These are phyloP conservation scores for Sextonia rubra DNA, from an alignment of 164 flowering plant species.

Conservation along the genomic window DNA sequence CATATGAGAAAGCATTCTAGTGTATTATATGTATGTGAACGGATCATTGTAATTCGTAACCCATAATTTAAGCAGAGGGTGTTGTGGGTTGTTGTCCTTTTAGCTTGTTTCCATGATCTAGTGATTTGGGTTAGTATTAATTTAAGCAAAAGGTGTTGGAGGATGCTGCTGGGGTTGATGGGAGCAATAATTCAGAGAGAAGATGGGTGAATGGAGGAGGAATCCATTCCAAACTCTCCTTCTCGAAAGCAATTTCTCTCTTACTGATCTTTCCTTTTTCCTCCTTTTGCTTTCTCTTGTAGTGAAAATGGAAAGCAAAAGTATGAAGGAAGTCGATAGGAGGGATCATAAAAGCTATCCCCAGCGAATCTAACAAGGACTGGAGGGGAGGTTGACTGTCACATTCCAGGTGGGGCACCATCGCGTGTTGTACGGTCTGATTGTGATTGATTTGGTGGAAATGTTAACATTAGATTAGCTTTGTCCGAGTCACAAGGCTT, in stretches of 20 bases:
- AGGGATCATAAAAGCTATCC: background rate
- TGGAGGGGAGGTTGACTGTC: background rate
- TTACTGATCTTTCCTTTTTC: background rate
- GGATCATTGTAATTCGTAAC: too few species aligned
- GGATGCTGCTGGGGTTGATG: constrained; percentile 25
- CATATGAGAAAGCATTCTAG: too few species aligned
- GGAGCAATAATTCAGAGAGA: constrained; percentile 30
- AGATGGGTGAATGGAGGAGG: constrained; percentile 12
- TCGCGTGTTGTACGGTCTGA: background rate
- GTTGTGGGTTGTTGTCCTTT: too few species aligned
- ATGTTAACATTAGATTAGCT: background rate
- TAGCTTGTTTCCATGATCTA: too few species aligned
- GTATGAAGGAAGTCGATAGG: constrained; percentile 2
- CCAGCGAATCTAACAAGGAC: background rate
- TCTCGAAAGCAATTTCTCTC: constrained; percentile 6
- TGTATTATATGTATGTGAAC: too few species aligned
- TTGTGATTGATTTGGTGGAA: background rate
- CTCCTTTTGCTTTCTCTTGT: background rate
- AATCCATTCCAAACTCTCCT: constrained; percentile 15
- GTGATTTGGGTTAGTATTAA: constrained; percentile 18
- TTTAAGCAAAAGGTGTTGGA: constrained; percentile 15
- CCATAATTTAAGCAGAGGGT: too few species aligned
- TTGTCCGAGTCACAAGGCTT: background rate
- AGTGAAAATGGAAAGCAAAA: constrained; percentile 1
- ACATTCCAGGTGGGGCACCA: background rate